Evolutionary conservation across 73 alveolate genomes (phyloP).

Genomic region (Paramecium sonneborni): DNA sequence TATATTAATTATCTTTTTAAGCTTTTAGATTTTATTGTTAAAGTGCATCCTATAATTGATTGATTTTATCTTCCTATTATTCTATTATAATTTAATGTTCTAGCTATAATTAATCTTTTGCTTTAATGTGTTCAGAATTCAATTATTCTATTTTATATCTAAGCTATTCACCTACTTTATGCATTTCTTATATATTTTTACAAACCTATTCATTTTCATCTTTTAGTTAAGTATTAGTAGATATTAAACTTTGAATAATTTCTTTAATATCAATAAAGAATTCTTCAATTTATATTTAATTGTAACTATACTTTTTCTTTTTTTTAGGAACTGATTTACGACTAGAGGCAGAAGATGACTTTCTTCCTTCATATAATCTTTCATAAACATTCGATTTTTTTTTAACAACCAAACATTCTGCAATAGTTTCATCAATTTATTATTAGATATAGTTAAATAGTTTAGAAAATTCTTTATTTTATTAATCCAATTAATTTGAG

Average conservation of each 20-base stretch:
- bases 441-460: constrained; percentile 8
- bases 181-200: constrained; percentile 21
- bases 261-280: constrained; percentile 42
- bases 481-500: not conserved
- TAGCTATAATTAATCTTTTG: not conserved
- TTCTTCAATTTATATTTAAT: constrained; percentile 18
- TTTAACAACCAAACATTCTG: not conserved
- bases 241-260: not conserved
- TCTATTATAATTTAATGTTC: constrained; percentile 21
- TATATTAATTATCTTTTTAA: constrained; percentile 3
- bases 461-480: not conserved
- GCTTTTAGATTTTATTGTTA: not conserved
- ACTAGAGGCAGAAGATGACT: not conserved
- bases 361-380: constrained; percentile 53
- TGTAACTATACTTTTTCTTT: not conserved
- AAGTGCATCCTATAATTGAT: not conserved
- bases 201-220: constrained; percentile 30
- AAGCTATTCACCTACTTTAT: constrained; percentile 43
- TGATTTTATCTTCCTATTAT: constrained; percentile 18
- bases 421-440: constrained; percentile 44
- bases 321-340: constrained; percentile 20
- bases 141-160: constrained; percentile 49
- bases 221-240: constrained; percentile 8
- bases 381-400: not conserved
- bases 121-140: constrained; percentile 19